Percentiles rank a stretch among this genome's conserved stretches.
phyloP scores from a whole-genome alignment of 164 flowering plant species.

The Magnolia sinica region DNA sequence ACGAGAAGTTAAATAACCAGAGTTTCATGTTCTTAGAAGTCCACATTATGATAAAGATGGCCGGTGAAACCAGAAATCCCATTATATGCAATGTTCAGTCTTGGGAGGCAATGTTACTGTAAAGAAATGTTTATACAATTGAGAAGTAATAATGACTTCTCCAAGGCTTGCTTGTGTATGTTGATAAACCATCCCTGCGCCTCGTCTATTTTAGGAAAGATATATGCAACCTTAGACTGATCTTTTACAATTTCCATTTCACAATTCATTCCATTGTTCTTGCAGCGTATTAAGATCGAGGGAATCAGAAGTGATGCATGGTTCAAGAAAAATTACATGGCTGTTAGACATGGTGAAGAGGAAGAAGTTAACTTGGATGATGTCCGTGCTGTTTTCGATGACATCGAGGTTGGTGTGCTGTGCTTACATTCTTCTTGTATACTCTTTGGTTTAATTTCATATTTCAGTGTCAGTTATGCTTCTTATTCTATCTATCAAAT shows the following conservation, averaged over 20 bases:
- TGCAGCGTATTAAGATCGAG: slow-evolving; percentile 80
- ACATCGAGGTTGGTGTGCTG: slow-evolving; percentile 65
- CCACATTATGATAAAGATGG: too few relatives aligned
- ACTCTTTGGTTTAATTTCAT: background rate
- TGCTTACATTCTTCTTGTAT: background rate
- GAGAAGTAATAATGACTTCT: too few relatives aligned
- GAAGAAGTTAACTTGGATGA: slow-evolving; percentile 90
- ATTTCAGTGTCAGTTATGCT: background rate
- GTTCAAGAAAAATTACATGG: slow-evolving; percentile 63
- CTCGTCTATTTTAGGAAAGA: too few relatives aligned
- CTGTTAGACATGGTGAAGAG: slow-evolving; percentile 52
- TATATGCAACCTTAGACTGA: background rate
- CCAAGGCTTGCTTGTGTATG: too few relatives aligned
- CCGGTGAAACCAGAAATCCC: too few relatives aligned
- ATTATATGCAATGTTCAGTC: too few relatives aligned
- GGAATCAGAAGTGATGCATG: slow-evolving; percentile 71
- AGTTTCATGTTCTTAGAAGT: too few relatives aligned
- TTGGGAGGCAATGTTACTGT: too few relatives aligned
- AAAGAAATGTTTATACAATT: too few relatives aligned
- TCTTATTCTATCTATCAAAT: background rate
- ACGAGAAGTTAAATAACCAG: too few relatives aligned
- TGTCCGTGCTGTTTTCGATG: slow-evolving; percentile 83
- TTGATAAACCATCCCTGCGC: too few relatives aligned
- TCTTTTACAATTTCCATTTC: background rate
- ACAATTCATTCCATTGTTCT: background rate